Base-by-base conservation (phyloP, 73 alveolate genomes). In the Blepharisma japonicum region DNA sequence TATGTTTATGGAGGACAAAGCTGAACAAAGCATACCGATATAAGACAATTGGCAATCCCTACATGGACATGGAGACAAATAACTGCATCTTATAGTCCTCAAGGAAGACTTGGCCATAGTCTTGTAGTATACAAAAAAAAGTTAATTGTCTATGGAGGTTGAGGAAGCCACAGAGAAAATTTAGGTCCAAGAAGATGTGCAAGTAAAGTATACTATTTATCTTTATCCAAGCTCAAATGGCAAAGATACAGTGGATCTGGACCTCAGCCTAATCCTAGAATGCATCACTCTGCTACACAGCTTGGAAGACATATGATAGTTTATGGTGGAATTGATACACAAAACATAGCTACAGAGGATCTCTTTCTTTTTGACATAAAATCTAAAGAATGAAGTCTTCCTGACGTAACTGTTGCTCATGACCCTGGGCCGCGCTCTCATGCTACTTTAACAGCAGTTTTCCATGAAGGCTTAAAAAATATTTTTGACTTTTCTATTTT, bases 401-500 rank as follows among this genome's bases (percentile, higher is more conserved):
- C 74, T 61, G 74, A 61, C 0, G 74, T 61, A 25, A 61, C 46
- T n/a, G 47, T 61, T 9, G 23, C 11, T 61, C 11, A n/a, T 1
- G 46, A 25, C 46, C 74, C 74, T 61, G 74, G 74, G 74, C 74
- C 74, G 18, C 38, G 74, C 4, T 61, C 74, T 61, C 74, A 61
- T 61, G 11, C 50, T 1, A 61, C 48, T 20, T 61, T 61, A 5
- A 61, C 74, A n/a, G n/a, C 74, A 61, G 74, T 61, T 20, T 61
- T 61, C 23, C 74, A 61, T 61, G n/a, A 14, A 25, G 39, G 3
- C 18, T 11, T 61, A 9, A 61, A 61, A 61, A 61, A 25, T 11
- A n/a, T 18, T 61, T 14, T 14, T 2, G 46, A 25, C 18, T 14
- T 61, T 25, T 61, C 74, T 2, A 9, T 61, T 8, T 14, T 20